These are phyloP conservation scores for Fusarium sp. DNA, from an alignment of 2,329 filamentous ascomycete species.

Conservation along the genomic window DNA sequence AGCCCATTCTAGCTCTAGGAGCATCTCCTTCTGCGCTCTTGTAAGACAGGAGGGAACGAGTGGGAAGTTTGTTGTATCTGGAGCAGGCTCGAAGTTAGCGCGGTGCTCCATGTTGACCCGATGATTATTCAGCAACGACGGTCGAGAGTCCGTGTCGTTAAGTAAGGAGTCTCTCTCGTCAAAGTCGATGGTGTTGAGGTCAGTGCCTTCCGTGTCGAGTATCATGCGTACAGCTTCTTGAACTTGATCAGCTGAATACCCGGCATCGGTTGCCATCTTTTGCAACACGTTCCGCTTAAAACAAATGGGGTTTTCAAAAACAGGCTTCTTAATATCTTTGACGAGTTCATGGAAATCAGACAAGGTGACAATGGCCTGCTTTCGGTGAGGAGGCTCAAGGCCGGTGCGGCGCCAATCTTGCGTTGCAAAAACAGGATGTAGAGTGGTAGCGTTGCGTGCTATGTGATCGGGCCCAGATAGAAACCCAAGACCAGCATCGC, in stretches of 20 bases:
- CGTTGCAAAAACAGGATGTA: slow-evolving; percentile 52
- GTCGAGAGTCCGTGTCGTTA: slow-evolving; percentile 30
- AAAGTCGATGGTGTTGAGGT: slow-evolving; percentile 47
- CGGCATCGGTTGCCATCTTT: slow-evolving; percentile 54
- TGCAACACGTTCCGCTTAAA: slow-evolving; percentile 50
- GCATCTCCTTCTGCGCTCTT: slow-evolving; percentile 73
- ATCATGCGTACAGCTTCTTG: slow-evolving; percentile 51
- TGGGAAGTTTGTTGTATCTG: slow-evolving; percentile 45
- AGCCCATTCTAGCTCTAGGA: slow-evolving; percentile 75
- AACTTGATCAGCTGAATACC: slow-evolving; percentile 47
- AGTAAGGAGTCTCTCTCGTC: slow-evolving; percentile 46
- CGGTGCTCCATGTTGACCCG: slow-evolving; percentile 35
- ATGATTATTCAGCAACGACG: slow-evolving; percentile 2
- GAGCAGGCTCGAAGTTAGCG: slow-evolving; percentile 36
- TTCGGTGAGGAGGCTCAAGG: slow-evolving; percentile 21
- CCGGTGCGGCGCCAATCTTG: slow-evolving; percentile 42
- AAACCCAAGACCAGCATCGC: slow-evolving; percentile 76
- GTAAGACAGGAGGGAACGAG: slow-evolving; percentile 68
- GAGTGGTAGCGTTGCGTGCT: slow-evolving; percentile 55
- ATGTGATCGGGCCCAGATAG: slow-evolving; percentile 70
- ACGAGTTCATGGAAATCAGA: slow-evolving; percentile 42
- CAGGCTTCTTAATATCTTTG: slow-evolving; percentile 37
- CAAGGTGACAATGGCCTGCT: slow-evolving; percentile 36
- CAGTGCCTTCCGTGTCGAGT: slow-evolving; percentile 50
- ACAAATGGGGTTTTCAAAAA: slow-evolving; percentile 42